These are phyloP conservation scores for Fraxinus cuspidata DNA, from an alignment of 257 asterid genomes.

Conservation along the genomic window DNA sequence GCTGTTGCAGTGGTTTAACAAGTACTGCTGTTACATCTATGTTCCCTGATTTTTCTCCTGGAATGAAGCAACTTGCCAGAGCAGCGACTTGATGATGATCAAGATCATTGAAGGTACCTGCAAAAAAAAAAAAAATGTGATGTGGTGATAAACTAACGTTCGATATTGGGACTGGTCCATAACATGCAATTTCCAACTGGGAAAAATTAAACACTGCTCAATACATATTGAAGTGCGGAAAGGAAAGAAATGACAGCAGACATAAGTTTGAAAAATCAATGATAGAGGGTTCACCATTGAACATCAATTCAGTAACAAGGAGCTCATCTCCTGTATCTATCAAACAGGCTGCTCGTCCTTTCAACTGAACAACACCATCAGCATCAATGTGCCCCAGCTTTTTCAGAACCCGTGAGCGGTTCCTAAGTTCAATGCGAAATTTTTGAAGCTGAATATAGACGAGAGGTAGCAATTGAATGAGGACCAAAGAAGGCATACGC, in stretches of 20 bases:
- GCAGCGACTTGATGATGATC: constrained; percentile 96
- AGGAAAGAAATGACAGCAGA: neutral
- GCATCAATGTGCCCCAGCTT: constrained; percentile 88
- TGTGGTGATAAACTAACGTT: constrained; percentile 1
- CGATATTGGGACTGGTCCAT: neutral
- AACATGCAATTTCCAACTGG: constrained; percentile 11
- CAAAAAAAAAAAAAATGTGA: neutral
- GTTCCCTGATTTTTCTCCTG: constrained; percentile 79
- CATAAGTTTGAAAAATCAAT: constrained; percentile 11
- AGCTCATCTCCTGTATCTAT: constrained; percentile 99
- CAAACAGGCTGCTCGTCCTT: constrained; percentile 98
- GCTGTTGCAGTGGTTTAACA: constrained; percentile 89
- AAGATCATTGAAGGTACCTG: constrained; percentile 96
- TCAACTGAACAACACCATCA: constrained; percentile 89
- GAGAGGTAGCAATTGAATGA: constrained; percentile 21
- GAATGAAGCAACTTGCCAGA: constrained; percentile 91
- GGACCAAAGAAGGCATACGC: constrained; percentile 2
- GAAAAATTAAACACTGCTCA: constrained; percentile 5
- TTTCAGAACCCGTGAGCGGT: constrained; percentile 89
- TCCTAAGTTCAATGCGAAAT: constrained; percentile 93
- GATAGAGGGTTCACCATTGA: constrained; percentile 59
- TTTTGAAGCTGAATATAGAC: constrained; percentile 81
- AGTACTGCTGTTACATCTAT: constrained; percentile 89
- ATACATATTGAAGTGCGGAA: neutral
- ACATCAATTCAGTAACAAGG: constrained; percentile 95